phyloP scores from a whole-genome alignment of 805 yeast species.

The Metschnikowia cerradonensis region DNA sequence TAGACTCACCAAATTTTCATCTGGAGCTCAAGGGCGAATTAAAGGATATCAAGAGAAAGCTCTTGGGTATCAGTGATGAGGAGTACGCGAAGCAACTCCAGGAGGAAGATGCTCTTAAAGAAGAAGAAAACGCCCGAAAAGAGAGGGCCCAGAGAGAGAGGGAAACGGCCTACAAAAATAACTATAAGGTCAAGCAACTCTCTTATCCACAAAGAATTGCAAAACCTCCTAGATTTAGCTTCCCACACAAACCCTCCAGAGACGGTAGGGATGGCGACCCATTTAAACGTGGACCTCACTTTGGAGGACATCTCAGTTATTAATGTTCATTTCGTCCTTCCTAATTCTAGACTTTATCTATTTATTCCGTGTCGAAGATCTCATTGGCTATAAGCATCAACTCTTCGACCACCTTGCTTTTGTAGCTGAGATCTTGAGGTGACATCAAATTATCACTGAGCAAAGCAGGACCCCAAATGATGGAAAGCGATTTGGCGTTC shows the following conservation, averaged over 20 bases:
- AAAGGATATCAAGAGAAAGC: slow-evolving; percentile 28
- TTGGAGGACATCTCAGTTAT: slow-evolving; percentile 13
- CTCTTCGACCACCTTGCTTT: slow-evolving; percentile 78
- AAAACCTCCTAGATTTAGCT: slow-evolving; percentile 36
- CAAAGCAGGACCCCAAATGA: slow-evolving; percentile 93
- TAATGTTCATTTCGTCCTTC: neutral
- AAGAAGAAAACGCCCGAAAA: slow-evolving; percentile 13
- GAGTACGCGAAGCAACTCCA: slow-evolving; percentile 30
- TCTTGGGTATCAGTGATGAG: slow-evolving; percentile 37
- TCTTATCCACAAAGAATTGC: slow-evolving; percentile 23
- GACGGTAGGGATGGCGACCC: slow-evolving; percentile 4
- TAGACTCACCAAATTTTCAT: slow-evolving; percentile 40
- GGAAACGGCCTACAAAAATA: slow-evolving; percentile 25
- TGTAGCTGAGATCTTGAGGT: slow-evolving; percentile 69
- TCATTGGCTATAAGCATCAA: slow-evolving; percentile 79
- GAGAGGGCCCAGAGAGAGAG: slow-evolving; percentile 15
- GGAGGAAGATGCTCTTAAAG: slow-evolving; percentile 19
- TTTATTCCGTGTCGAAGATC: slow-evolving; percentile 43
- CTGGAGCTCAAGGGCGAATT: slow-evolving; percentile 28
- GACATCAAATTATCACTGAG: slow-evolving; percentile 63
- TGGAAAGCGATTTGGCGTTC: slow-evolving; percentile 76
- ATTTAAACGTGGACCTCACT: neutral
- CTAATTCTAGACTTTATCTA: neutral
- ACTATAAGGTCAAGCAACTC: slow-evolving; percentile 26
- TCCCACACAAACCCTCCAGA: slow-evolving; percentile 7